These are phyloP conservation scores for Globisporangium mamillatum DNA, from an alignment of 352 stramenopile genomes.

Conservation along the genomic window DNA sequence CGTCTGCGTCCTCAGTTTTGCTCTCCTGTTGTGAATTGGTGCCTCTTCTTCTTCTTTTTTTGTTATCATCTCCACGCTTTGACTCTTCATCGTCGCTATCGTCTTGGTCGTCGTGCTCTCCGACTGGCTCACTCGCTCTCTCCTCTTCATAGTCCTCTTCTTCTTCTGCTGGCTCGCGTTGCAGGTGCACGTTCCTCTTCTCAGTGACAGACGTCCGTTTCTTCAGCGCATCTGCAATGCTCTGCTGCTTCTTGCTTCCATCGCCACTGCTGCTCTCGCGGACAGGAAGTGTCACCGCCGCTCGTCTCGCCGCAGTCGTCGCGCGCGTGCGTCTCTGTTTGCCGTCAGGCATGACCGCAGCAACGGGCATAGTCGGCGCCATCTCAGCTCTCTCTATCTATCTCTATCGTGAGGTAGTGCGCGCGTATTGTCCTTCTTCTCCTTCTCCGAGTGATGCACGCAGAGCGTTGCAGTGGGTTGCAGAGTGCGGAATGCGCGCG, in stretches of 20 bases:
- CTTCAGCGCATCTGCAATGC: not conserved
- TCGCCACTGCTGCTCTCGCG: not conserved
- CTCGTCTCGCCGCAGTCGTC: constrained; percentile 13
- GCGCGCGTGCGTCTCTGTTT: constrained; percentile 16
- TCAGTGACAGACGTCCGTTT: not conserved
- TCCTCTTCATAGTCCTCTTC: not conserved
- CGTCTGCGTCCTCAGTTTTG: not conserved
- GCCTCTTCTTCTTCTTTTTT: not conserved
- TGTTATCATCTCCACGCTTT: not conserved
- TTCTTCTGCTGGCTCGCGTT: not conserved
- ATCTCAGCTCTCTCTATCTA: not conserved
- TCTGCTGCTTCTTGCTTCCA: not conserved
- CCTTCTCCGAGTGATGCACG: not conserved
- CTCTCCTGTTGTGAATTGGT: not conserved
- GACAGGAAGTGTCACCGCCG: not conserved
- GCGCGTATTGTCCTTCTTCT: not conserved
- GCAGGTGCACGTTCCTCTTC: not conserved
- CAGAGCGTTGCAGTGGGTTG: not conserved
- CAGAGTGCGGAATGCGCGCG: not conserved
- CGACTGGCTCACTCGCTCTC: not conserved
- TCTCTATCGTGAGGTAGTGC: not conserved
- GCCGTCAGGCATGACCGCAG: not conserved
- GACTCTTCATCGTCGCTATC: not conserved
- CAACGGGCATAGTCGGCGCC: not conserved
- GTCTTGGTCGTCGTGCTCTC: not conserved